Conservation (phyloP, 768 basidiomycete genomes). For the Mycena rebaudengoi region DNA sequence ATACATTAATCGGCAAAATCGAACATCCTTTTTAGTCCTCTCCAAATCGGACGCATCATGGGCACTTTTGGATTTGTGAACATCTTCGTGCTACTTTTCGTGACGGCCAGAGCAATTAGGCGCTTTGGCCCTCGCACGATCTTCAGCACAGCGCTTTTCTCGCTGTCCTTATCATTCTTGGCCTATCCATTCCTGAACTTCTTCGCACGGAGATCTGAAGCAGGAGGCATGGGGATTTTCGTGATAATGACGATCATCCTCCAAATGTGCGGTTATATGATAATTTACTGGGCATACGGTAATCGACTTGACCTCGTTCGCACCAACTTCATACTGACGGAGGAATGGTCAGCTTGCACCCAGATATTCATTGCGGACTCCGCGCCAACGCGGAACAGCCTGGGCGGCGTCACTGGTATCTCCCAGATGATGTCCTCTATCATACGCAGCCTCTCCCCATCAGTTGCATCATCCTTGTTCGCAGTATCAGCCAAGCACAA, state of each 20-base stretch:
- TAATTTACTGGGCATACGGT: no score
- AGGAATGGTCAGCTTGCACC: slow-evolving; percentile 24
- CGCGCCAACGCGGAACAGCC: slow-evolving; percentile 25
- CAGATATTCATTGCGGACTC: slow-evolving; percentile 33
- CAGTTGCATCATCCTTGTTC: slow-evolving; percentile 33
- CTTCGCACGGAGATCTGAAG: slow-evolving; percentile 22
- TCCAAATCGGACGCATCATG: slow-evolving; percentile 58
- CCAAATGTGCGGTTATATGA: slow-evolving; percentile 12
- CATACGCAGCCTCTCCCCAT: slow-evolving; percentile 33
- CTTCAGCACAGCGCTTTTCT: slow-evolving; percentile 22
- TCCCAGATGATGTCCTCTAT: slow-evolving; percentile 35
- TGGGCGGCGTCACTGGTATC: slow-evolving; percentile 39
- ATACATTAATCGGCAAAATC: no score
- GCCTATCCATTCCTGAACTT: slow-evolving; percentile 26
- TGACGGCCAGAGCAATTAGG: slow-evolving; percentile 10
- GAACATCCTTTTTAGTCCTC: slow-evolving; percentile 37
- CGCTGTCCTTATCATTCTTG: slow-evolving; percentile 15
- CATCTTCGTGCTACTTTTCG: slow-evolving; percentile 48
- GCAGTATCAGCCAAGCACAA: slow-evolving; percentile 34
- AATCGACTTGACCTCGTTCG: no score
- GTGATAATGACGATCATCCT: slow-evolving; percentile 28
- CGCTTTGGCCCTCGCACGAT: slow-evolving; percentile 19
- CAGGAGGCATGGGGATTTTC: slow-evolving; percentile 20
- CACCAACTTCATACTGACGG: no score
- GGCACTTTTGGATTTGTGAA: slow-evolving; percentile 54